Evolutionary conservation across 148 eudicot species (phyloP), one percentile per base, ranked within the genome.

Genomic region (Silene uniflora): DNA sequence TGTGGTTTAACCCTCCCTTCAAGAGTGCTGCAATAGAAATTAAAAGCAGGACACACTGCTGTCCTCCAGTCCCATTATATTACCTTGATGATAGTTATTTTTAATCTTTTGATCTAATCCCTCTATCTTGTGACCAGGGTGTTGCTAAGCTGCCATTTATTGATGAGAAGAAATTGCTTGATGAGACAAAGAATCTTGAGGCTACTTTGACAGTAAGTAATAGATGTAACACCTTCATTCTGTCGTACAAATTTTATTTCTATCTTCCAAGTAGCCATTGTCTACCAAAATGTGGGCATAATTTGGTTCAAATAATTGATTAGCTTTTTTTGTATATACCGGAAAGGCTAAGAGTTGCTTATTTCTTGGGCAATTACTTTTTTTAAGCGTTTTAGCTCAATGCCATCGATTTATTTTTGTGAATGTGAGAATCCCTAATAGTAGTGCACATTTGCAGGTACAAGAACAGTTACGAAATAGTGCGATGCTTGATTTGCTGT

Each of bases 91-190:
- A 23, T 71, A 4, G 39, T 54, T 18, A 44, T 10, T 22, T 39
- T 47, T 69, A 13, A 67, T 73, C 18, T 62, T 75, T 46, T 72
- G 4, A 0, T 60, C 10, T 18, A 44, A 14, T 61, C 21, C 47
- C 49, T 62, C 49, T 23, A 23, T 59, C 67, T 59, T 39, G 22
- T 74, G 77, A 71, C 54, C 80, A 96, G 99, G 99, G 94, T 77
- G 73, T 96, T 80, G 99, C 91, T 42, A 92, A 92, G 82, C 85
- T 96, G 83, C 99, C 99, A 55, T 96, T 96, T 77, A 96, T 96
- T 68, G 90, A 96, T 73, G 92, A 96, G 84, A 87, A 81, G 72
- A 96, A 87, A 83, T 81, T 96, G 85, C 96, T 96, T 69, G 76
- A 86, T 73, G 93, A 89, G 81, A 91, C 99, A 18, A 91, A 88